Percentiles rank a stretch among this genome's conserved stretches.
Conservation (phyloP, 305 asterid species). For the Lippia alba region DNA sequence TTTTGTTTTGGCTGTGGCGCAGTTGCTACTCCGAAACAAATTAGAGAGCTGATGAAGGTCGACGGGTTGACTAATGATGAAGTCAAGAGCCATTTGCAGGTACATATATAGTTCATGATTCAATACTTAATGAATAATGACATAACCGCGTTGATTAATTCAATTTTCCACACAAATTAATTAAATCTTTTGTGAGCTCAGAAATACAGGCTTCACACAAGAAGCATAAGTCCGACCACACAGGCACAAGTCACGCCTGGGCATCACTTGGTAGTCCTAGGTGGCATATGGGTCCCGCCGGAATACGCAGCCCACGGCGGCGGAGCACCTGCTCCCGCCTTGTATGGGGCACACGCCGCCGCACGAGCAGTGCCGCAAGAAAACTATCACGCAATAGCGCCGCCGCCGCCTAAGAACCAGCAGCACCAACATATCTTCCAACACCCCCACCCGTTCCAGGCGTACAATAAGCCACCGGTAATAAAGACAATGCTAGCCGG, state of each 20-base stretch:
- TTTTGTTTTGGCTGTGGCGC: constrained; percentile 18
- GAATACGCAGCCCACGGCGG: constrained; percentile 63
- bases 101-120: not conserved
- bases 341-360: constrained; percentile 53
- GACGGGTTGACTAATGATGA: constrained; percentile 98
- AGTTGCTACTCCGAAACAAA: constrained; percentile 95
- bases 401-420: constrained; percentile 39
- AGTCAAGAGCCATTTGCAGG: constrained; percentile 99
- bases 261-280: constrained; percentile 60
- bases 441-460: constrained; percentile 59
- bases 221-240: constrained; percentile 69
- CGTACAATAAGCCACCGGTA: constrained; percentile 35
- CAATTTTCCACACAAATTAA: not conserved
- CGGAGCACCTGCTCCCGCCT: constrained; percentile 41
- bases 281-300: constrained; percentile 76
- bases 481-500: constrained; percentile 41
- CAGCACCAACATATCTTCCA: constrained; percentile 35
- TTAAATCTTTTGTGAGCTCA: constrained; percentile 29
- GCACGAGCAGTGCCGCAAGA: constrained; percentile 48
- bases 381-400: constrained; percentile 43
- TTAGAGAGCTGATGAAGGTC: constrained; percentile 93
- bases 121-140: not conserved
- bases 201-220: constrained; percentile 74
- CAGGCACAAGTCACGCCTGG: constrained; percentile 47
- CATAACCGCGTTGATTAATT: not conserved